Conservation (phyloP, 1,139 yeast genomes). For the Pneumocystis oryctolagi region DNA sequence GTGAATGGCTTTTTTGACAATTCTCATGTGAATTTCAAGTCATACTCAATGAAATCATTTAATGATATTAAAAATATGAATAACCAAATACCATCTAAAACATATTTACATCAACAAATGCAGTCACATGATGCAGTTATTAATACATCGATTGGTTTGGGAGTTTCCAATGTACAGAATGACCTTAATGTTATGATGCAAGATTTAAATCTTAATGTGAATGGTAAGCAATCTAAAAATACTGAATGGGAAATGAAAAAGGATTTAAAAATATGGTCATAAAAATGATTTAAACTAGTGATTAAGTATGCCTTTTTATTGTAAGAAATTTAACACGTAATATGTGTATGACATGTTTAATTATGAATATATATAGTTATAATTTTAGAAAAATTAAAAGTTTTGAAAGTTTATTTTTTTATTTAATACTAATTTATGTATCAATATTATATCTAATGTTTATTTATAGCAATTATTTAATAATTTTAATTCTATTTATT, state of each 20-base stretch:
- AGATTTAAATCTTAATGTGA: not conserved
- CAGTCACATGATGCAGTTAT: not conserved
- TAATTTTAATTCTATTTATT: not conserved
- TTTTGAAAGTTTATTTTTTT: not conserved
- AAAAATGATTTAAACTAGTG: not conserved
- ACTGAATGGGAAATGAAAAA: not conserved
- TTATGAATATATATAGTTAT: not conserved
- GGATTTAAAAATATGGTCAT: not conserved
- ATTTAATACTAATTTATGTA: not conserved
- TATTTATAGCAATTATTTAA: not conserved
- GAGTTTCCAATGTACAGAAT: not conserved
- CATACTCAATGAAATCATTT: not conserved
- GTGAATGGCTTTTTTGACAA: not conserved
- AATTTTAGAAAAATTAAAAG: not conserved
- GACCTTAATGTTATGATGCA: not conserved
- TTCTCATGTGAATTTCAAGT: not conserved
- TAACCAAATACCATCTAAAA: not conserved
- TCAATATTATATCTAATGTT: not conserved
- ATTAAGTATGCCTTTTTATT: not conserved
- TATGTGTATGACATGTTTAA: not conserved
- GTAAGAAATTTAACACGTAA: not conserved
- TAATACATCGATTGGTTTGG: not conserved
- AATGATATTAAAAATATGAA: not conserved
- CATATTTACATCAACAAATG: not conserved
- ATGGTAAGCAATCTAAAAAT: not conserved